Evolutionary conservation across 306 rosid species (phyloP), one percentile per base, ranked within the genome.

Genomic region (Lathyrus aphaca): DNA sequence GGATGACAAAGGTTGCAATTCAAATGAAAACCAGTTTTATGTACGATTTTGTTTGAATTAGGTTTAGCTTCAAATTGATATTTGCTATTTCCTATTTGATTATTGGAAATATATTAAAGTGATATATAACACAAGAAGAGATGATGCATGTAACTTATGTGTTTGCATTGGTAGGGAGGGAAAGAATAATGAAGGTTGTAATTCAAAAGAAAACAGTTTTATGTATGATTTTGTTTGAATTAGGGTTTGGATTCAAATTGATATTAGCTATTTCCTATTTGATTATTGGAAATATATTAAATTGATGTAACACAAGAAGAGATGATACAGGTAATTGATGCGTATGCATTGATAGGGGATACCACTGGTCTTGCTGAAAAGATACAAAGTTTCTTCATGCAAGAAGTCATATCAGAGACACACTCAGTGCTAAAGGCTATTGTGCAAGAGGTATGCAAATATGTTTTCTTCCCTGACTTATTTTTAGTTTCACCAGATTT

Each of bases 361-460:
- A 77, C 85, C 38, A 68, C 92, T 39, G 99, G 99, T 78, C 99
- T 95, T 69, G 95, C 97, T 50, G 99, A 95, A 77, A 95, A 95
- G 89, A 87, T 95, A 80, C 99, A 95, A 75, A 95, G 99, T 87
- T 95, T 89, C 81, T 95, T 91, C 82, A 88, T 95, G 97, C 97
- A 95, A 86, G 99, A 95, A 87, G 97, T 95, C 83, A 84, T 95
- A 64, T 84, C 99, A 38, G 92, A 89, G 87, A 91, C 96, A 37
- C 95, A 95, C 77, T 80, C 80, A 66, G 86, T 87, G 75, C 82
- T 95, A 80, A 95, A 89, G 85, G 80, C 59, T 67, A 72, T 85
- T 66, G 87, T 87, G 80, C 86, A 81, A 67, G 96, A 95, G 99
- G 99, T 95, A 74, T 45, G 76, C 48, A 66, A 55, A 32, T 48